Base-by-base conservation (phyloP, 495 filamentous ascomycete genomes). In the Amniculicola lignicola region DNA sequence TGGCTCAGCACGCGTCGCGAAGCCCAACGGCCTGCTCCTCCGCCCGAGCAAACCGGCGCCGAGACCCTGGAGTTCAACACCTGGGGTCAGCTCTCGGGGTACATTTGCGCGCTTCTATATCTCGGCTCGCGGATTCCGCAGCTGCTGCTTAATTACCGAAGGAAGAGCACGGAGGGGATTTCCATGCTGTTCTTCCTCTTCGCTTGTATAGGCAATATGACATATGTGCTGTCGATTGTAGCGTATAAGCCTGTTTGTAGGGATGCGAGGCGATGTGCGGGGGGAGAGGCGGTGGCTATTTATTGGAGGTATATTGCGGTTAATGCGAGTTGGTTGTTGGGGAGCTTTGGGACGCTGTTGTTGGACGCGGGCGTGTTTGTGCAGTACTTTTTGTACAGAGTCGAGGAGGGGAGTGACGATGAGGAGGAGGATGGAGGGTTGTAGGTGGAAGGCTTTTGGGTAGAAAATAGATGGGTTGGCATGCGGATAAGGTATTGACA, bases 141-240 rank as follows among this genome's bases (percentile, higher is more conserved):
- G 69, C 75, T 98, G 6, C 73, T 96, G 3, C 80, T 96, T 25
- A 98, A 98, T 67, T 92, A 85, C 70, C 79, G 84, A 1, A 83
- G 93, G 33, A 95, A 93, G 69, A 87, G 82, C 24, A 96, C 90
- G 1, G 91, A 96, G 25, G 93, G 92, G 2, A 82, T 98, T 4
- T 90, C 86, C 16, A 77, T 95, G 62, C 75, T 98, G 0, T 98
- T 98, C 74, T 98, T 98, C 74, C 73, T 97, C 15, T 98, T 98
- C 66, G 93, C 92, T 6, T 96, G 90, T 67, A 79, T 96, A 18
- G 93, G 93, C 2, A 98, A 98, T 64, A 61, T 92, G 49, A 95
- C 92, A 0, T 98, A 94, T 64, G 90, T 96, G 4, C 66, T 95
- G 15, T 87, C 82, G n/a, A 97, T 98, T 35, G 72, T 97, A 39